phyloP scores from a whole-genome alignment of 2,329 filamentous ascomycete genomes.

The Fusarium transvaalense region DNA sequence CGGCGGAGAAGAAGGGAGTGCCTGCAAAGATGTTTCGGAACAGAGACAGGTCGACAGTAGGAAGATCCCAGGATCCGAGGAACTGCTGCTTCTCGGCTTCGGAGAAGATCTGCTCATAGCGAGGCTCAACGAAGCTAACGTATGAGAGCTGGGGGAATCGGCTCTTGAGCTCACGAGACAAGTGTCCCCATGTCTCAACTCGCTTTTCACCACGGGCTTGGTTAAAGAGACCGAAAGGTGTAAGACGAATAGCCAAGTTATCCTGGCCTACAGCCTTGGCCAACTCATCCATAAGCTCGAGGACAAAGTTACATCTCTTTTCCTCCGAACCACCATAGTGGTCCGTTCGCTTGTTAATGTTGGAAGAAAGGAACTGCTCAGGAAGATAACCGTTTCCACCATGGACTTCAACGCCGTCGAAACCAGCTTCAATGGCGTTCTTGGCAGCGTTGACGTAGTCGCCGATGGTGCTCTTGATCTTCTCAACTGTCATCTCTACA shows the following conservation, averaged over 20 bases:
- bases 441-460: slow-evolving; percentile 51
- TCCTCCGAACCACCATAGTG: slow-evolving; percentile 52
- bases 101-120: slow-evolving; percentile 66
- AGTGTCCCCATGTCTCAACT: slow-evolving; percentile 64
- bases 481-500: slow-evolving; percentile 55
- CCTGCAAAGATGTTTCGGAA: slow-evolving; percentile 65
- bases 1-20: slow-evolving; percentile 68
- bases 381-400: slow-evolving; percentile 57
- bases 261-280: slow-evolving; percentile 59
- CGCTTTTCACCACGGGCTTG: slow-evolving; percentile 63
- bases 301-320: slow-evolving; percentile 62
- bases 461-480: slow-evolving; percentile 53
- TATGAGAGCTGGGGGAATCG: slow-evolving; percentile 61
- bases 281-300: slow-evolving; percentile 65
- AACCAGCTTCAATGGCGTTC: slow-evolving; percentile 66
- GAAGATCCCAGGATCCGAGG: slow-evolving; percentile 61
- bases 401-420: slow-evolving; percentile 59
- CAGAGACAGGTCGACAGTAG: slow-evolving; percentile 58
- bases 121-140: slow-evolving; percentile 67
- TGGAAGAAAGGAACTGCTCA: slow-evolving; percentile 56
- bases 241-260: slow-evolving; percentile 60
- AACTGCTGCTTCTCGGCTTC: slow-evolving; percentile 62
- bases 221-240: slow-evolving; percentile 65
- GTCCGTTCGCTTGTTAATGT: slow-evolving; percentile 54
- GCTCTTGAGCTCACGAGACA: slow-evolving; percentile 63